Evolutionary conservation across 2,329 filamentous ascomycete species (phyloP).

Genomic region (Colletotrichum sp.): DNA sequence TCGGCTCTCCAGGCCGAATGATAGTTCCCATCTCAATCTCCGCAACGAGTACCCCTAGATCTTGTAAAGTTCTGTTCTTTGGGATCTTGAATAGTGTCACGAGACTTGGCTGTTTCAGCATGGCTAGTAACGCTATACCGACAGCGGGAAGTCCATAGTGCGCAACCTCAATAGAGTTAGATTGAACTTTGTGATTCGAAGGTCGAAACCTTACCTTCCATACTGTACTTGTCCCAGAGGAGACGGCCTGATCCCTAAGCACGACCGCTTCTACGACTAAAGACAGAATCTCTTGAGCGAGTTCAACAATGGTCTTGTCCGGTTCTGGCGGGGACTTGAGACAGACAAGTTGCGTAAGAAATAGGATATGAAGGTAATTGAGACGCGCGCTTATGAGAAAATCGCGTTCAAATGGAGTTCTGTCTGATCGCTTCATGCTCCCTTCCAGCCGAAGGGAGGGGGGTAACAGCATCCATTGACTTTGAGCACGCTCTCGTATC

Average conservation of each 20-base stretch:
- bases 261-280: background rate
- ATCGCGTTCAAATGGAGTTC: background rate
- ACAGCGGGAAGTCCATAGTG: background rate
- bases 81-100: background rate
- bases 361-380: background rate
- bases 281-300: background rate
- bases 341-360: background rate
- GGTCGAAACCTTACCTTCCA: background rate
- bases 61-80: background rate
- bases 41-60: background rate
- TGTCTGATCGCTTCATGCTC: background rate
- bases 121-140: background rate
- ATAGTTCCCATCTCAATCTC: background rate
- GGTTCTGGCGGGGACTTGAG: background rate
- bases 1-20: background rate
- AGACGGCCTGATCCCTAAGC: background rate
- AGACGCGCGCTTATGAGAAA: background rate
- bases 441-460: background rate
- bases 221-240: background rate
- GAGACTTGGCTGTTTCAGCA: background rate
- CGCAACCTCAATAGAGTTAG: background rate
- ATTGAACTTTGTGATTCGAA: background rate
- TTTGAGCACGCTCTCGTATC: background rate
- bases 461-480: background rate
- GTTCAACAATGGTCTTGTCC: background rate